Evolutionary conservation across 2,329 filamentous ascomycete genomes (phyloP).

Genomic region (Epichloe bromicola): DNA sequence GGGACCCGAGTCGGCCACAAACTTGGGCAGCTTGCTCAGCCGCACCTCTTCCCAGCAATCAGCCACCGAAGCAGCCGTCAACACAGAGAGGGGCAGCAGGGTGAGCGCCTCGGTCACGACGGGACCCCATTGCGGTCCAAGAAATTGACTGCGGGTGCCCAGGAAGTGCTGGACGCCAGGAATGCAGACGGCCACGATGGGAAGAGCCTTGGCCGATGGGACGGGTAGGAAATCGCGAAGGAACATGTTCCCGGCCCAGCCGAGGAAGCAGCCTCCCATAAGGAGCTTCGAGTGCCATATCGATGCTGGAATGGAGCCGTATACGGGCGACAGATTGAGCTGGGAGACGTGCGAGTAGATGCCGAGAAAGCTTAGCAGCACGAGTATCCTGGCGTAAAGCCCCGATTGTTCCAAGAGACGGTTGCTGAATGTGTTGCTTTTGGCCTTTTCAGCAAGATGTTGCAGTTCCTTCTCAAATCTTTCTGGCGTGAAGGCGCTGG

Average conservation of each 20-base stretch:
- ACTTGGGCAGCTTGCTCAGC: slow-evolving; percentile 39
- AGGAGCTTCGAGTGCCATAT: slow-evolving; percentile 58
- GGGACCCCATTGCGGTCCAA: slow-evolving; percentile 63
- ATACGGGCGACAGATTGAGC: slow-evolving; percentile 71
- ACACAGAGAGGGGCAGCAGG: slow-evolving; percentile 52
- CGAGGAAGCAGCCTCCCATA: slow-evolving; percentile 53
- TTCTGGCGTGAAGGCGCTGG: slow-evolving; percentile 31
- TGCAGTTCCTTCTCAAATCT: slow-evolving; percentile 42
- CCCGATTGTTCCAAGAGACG: slow-evolving; percentile 23
- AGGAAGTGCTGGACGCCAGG: slow-evolving; percentile 61
- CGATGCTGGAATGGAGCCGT: slow-evolving; percentile 68
- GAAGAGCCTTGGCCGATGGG: slow-evolving; percentile 42
- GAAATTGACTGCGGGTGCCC: slow-evolving; percentile 48
- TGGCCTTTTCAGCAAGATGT: slow-evolving; percentile 32
- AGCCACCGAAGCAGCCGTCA: slow-evolving; percentile 51
- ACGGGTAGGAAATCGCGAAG: slow-evolving; percentile 33
- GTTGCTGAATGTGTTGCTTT: slow-evolving; percentile 18
- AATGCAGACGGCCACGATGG: slow-evolving; percentile 62
- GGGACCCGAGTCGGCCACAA: slow-evolving; percentile 49
- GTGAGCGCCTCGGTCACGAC: slow-evolving; percentile 61
- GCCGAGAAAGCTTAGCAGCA: slow-evolving; percentile 29
- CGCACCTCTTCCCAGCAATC: slow-evolving; percentile 51
- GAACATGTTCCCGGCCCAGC: slow-evolving; percentile 55
- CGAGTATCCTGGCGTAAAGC: slow-evolving; percentile 22
- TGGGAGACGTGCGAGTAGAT: slow-evolving; percentile 58